Evolutionary conservation across 163 green algal species (phyloP), one percentile per base, ranked within the genome.

Genomic region (Prototheca cutis): DNA sequence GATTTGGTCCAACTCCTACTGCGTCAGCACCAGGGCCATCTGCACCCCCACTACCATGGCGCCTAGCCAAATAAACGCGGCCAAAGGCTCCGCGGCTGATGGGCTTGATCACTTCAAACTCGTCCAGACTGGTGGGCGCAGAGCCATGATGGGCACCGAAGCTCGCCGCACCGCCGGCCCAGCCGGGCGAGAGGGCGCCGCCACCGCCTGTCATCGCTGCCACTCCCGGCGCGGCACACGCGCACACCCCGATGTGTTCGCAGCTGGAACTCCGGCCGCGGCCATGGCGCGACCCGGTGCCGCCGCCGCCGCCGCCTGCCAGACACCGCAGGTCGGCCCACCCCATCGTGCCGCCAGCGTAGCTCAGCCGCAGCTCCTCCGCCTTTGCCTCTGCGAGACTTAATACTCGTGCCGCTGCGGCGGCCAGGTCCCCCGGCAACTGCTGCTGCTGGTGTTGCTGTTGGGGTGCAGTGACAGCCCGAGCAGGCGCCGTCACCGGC

Each of bases 21-120:
- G n/a, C n/a, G n/a, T n/a, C n/a, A n/a, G n/a, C n/a, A n/a, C n/a
- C n/a, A n/a, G n/a, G n/a, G n/a, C n/a, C n/a, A n/a, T n/a, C n/a
- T n/a, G n/a, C n/a, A n/a, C n/a, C n/a, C n/a, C n/a, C n/a, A n/a
- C n/a, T n/a, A n/a, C n/a, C n/a, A n/a, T n/a, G n/a, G n/a, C n/a
- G n/a, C n/a, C n/a, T n/a, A n/a, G n/a, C n/a, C n/a, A n/a, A n/a
- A 71, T 95, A 96, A 30, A 98, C 91, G 3, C 89, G 76, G 2
- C 91, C 91, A 78, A 91, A 96, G 3, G 88, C 87, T 13, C 91
- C 91, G 0, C 84, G 68, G 70, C 77, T 89, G 67, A 97, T 95
- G 52, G 87, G 88, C 70, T 95, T 94, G 42, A 98, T 74, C 59
- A 96, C 86, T 39, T 94, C 81, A 79, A 95, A 98, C 59, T 98